These are phyloP conservation scores for Flaveria linearis DNA, from an alignment of 129 eudicot genomes.

Conservation along the genomic window DNA sequence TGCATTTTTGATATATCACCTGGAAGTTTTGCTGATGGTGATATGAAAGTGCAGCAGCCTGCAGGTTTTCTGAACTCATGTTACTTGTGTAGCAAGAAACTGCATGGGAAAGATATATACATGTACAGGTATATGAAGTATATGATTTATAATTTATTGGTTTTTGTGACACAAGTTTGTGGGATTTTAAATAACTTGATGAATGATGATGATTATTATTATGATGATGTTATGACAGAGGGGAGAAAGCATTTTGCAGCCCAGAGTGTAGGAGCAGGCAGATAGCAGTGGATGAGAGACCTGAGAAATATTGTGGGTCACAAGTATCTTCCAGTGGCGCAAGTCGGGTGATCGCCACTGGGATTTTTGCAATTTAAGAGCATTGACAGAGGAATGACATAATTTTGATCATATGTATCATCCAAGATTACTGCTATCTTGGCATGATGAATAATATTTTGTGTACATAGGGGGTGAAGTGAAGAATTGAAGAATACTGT, in stretches of 20 bases:
- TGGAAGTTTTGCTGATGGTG: slow-evolving; percentile 40
- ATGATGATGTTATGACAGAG: slow-evolving; percentile 45
- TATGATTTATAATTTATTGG: too few species aligned
- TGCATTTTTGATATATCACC: slow-evolving; percentile 58
- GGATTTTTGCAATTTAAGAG: slow-evolving; percentile 58
- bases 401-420: slow-evolving; percentile 21
- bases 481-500: background rate
- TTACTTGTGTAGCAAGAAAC: slow-evolving; percentile 55
- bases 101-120: slow-evolving; percentile 74
- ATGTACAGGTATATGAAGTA: slow-evolving; percentile 68
- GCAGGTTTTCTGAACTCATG: slow-evolving; percentile 68
- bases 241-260: slow-evolving; percentile 89
- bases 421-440: background rate
- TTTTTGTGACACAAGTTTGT: background rate
- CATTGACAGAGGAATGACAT: background rate
- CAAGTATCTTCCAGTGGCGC: slow-evolving; percentile 47
- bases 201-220: background rate
- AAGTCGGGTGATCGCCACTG: slow-evolving; percentile 44
- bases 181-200: background rate
- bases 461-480: slow-evolving; percentile 8
- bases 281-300: slow-evolving; percentile 64
- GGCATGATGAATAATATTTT: slow-evolving; percentile 17
- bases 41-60: slow-evolving; percentile 28
- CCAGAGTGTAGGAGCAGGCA: slow-evolving; percentile 72
- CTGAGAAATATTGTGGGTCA: slow-evolving; percentile 47